Evolutionary conservation across 164 flowering plant genomes (phyloP), one percentile per base, ranked within the genome.

Genomic region (Chimonanthus salicifolius): DNA sequence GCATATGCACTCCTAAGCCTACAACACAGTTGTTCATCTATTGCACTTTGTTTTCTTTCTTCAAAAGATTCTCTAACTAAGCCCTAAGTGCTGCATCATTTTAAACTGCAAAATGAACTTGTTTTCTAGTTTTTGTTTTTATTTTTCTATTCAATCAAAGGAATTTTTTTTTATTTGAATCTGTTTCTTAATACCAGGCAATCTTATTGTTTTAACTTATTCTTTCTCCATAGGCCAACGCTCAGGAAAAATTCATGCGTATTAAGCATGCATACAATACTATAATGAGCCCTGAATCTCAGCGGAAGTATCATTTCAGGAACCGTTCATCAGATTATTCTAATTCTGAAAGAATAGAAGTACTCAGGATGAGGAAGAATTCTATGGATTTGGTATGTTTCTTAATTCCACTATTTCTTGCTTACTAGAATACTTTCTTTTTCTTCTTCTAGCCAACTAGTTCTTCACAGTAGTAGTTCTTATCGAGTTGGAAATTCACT

Each of bases 231-330:
- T 83, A 95, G 99, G 86, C 88, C 65, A 85, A 90, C 83, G 96
- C 98, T 49, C 86, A 92, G 76, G 96, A 93, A 82, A 91, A 92
- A 67, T 95, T 95, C 74, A 83, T 95, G 98, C 84, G 94, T 79
- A 93, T 95, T 58, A 92, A 95, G 80, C 98, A 89, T 83, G 99
- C 99, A 50, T 95, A 92, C 77, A 95, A 89, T 75, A 84, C 90
- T 3, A 74, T 95, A 84, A 51, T 91, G 80, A 88, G 86, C 76
- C 85, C 97, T 18, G 83, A 87, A 58, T 84, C 97, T 68, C 77
- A 84, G 66, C 80, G 76, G 54, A 89, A 82, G 65, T 84, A 83
- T 80, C 87, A 84, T 16, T 75, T 77, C 69, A 86, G 88, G 71
- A 80, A 74, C 64, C 74, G 70, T 0, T 21, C 76, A 63, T 85